Evolutionary conservation across 805 yeast species (phyloP).

Genomic region (Starmerella vaccinii): DNA sequence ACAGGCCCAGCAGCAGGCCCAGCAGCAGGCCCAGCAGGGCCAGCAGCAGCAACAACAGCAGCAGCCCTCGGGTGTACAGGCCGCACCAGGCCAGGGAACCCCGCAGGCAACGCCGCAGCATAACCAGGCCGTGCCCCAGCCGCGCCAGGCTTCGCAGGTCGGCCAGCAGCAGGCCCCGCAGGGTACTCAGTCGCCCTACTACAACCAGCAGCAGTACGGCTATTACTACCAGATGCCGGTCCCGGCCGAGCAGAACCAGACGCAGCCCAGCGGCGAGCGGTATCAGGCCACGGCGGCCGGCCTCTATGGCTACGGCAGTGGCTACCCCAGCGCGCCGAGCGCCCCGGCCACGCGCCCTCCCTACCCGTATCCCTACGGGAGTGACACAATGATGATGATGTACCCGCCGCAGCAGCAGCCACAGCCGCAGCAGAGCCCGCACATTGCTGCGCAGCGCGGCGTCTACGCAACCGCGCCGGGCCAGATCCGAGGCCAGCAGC

Average conservation of each 20-base stretch:
- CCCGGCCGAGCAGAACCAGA: constrained; percentile 12
- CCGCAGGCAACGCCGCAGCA: constrained; percentile 6
- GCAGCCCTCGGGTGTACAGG: constrained; percentile 7
- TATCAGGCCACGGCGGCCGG: constrained; percentile 15
- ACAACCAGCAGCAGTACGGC: constrained; percentile 21
- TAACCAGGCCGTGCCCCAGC: constrained; percentile 27
- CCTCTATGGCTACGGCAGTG: constrained; percentile 16
- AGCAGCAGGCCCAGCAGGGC: constrained; percentile 14
- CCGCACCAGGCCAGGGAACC: constrained; percentile 1
- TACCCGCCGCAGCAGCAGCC: constrained; percentile 16
- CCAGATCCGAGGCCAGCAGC: constrained; percentile 13
- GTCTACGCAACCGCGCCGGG: constrained; percentile 8
- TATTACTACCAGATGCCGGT: constrained; percentile 18
- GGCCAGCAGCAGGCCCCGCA: constrained; percentile 21
- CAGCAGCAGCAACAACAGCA: constrained; percentile 18
- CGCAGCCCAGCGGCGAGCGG: constrained; percentile 14
- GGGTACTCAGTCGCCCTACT: constrained; percentile 18
- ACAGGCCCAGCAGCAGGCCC: not conserved
- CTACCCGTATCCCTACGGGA: constrained; percentile 14
- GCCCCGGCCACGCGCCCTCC: constrained; percentile 11
- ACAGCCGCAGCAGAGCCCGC: constrained; percentile 11
- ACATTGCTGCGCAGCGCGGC: constrained; percentile 12
- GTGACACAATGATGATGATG: constrained; percentile 16
- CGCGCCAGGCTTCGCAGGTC: constrained; percentile 33
- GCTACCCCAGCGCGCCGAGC: constrained; percentile 15